phyloP scores from a whole-genome alignment of 768 basidiomycete species.

The Lactarius psammicola region DNA sequence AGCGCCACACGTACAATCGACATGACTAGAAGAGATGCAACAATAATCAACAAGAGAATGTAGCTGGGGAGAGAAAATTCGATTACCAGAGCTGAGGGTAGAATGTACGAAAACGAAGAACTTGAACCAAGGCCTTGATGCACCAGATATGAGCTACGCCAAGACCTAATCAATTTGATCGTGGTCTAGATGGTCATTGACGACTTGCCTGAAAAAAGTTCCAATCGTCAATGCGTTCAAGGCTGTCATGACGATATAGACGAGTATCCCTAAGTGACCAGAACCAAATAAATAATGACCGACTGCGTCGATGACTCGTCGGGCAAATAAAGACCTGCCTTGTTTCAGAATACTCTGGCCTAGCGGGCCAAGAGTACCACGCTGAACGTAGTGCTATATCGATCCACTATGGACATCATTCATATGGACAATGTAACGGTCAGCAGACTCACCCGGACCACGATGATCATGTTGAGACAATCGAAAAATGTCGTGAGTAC shows the following conservation, averaged over 20 bases:
- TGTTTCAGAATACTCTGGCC: slow-evolving; percentile 26
- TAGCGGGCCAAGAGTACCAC: slow-evolving; percentile 17
- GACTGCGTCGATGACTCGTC: neutral
- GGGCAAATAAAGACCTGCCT: slow-evolving; percentile 16
- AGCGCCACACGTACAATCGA: slow-evolving; percentile 16
- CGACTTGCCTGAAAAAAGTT: slow-evolving; percentile 17
- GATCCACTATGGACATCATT: neutral
- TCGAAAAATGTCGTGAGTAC: slow-evolving; percentile 17
- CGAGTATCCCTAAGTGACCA: slow-evolving; percentile 19
- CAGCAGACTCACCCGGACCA: slow-evolving; percentile 9
- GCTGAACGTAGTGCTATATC: slow-evolving; percentile 21
- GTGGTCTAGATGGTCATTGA: neutral
- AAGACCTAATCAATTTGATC: neutral
- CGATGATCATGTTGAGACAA: slow-evolving; percentile 15
- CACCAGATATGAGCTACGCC: slow-evolving; percentile 7
- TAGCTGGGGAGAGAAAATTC: neutral
- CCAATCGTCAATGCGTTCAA: slow-evolving; percentile 24
- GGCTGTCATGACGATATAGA: slow-evolving; percentile 24
- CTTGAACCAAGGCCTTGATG: neutral
- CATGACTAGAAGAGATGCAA: slow-evolving; percentile 14
- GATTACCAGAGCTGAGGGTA: slow-evolving; percentile 25
- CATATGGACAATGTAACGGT: neutral
- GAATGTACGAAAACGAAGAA: slow-evolving; percentile 17
- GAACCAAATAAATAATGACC: neutral
- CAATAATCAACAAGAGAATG: neutral